Conservation (phyloP, 176 grass and related monocot genomes). For the Carex pumila region DNA sequence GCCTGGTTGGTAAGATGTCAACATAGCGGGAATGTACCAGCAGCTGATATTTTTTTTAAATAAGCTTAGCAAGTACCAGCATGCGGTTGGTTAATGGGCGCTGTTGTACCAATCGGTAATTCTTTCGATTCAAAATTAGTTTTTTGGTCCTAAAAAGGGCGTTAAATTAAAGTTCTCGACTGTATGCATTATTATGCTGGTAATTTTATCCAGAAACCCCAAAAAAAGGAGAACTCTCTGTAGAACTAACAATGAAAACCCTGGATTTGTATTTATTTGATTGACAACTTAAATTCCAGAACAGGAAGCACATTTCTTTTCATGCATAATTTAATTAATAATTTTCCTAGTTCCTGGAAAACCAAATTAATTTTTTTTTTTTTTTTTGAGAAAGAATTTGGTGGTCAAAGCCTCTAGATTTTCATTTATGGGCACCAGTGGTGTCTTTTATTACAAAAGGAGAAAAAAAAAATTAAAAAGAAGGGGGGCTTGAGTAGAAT, state of each 20-base stretch:
- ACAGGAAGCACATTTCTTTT: not conserved
- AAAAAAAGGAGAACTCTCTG: not conserved
- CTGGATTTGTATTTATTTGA: not conserved
- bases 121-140: not conserved
- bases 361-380: not conserved
- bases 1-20: constrained; percentile 20
- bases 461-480: not conserved
- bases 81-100: not conserved
- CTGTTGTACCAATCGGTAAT: not conserved
- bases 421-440: too few species aligned
- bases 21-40: not conserved
- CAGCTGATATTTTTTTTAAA: not conserved
- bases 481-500: too few species aligned
- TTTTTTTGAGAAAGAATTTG: too few species aligned
- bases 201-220: not conserved
- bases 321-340: not conserved
- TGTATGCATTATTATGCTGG: not conserved
- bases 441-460: too few species aligned
- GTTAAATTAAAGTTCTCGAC: not conserved
- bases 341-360: not conserved
- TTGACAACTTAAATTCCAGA: not conserved
- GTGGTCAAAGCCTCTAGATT: too few species aligned
- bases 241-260: not conserved
- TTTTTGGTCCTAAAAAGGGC: not conserved
- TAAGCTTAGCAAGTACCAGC: not conserved